Evolutionary conservation across 306 rosid genomes (phyloP).

Genomic region (Vachellia pachyceras): DNA sequence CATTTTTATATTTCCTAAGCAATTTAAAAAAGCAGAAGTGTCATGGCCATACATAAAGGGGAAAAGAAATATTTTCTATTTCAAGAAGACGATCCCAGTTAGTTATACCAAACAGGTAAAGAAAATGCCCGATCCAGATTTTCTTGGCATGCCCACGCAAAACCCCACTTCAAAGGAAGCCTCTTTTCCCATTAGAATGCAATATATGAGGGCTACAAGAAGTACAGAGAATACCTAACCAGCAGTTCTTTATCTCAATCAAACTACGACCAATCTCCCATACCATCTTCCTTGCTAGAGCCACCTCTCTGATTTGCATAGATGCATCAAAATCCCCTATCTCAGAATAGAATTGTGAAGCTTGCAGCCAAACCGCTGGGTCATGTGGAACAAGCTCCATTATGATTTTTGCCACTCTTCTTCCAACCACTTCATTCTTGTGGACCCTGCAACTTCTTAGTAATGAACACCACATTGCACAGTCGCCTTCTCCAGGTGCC

Average conservation of each 20-base stretch:
- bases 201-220: constrained; percentile 36
- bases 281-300: constrained; percentile 64
- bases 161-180: constrained; percentile 41
- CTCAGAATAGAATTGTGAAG: constrained; percentile 77
- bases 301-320: constrained; percentile 61
- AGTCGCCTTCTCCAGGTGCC: constrained; percentile 52
- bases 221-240: constrained; percentile 42
- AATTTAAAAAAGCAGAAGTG: constrained; percentile 17
- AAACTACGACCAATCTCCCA: constrained; percentile 81
- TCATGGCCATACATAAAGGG: constrained; percentile 32
- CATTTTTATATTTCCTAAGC: constrained; percentile 36
- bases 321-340: constrained; percentile 67
- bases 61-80: constrained; percentile 33
- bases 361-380: constrained; percentile 77
- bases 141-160: constrained; percentile 50
- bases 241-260: constrained; percentile 59
- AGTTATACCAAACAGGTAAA: constrained; percentile 66
- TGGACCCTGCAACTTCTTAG: constrained; percentile 74
- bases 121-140: constrained; percentile 42
- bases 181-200: constrained; percentile 35
- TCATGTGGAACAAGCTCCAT: constrained; percentile 65
- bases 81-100: constrained; percentile 43
- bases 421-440: constrained; percentile 68
- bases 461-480: constrained; percentile 77
- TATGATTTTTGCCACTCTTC: constrained; percentile 57